These are phyloP conservation scores for Staphylotrichum tortipilum DNA, from an alignment of 495 filamentous ascomycete genomes.

Conservation along the genomic window DNA sequence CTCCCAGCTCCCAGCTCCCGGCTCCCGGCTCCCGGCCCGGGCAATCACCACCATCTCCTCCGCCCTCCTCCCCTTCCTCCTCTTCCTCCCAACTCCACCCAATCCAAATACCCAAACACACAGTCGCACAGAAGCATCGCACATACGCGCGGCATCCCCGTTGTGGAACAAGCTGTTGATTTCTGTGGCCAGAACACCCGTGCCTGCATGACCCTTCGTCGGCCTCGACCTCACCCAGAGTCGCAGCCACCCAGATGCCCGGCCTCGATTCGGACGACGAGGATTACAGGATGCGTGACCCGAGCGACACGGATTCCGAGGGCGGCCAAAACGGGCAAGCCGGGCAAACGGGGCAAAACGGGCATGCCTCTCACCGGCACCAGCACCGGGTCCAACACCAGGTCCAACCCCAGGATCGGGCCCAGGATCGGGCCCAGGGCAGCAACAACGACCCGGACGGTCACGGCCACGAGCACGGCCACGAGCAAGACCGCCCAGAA, in stretches of 20 bases:
- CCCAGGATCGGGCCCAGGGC: too few species aligned
- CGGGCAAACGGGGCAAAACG: too few species aligned
- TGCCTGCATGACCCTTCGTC: constrained; percentile 20
- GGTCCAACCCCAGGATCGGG: too few species aligned
- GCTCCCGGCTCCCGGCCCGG: too few species aligned
- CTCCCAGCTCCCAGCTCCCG: too few species aligned
- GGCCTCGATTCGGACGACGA: constrained; percentile 27
- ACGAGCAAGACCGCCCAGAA: constrained; percentile 3
- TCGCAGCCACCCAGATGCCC: constrained; percentile 17
- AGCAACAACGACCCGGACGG: too few species aligned
- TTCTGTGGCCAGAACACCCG: constrained; percentile 10
- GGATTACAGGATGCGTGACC: constrained; percentile 16
- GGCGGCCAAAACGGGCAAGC: constrained; percentile 13
- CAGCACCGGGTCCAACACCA: too few species aligned
- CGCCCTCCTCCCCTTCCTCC: too few species aligned
- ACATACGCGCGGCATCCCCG: neutral
- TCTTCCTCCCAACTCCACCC: neutral
- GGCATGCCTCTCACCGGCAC: too few species aligned
- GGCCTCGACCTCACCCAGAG: constrained; percentile 22
- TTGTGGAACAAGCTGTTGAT: constrained; percentile 10
- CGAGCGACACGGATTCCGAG: constrained; percentile 25
- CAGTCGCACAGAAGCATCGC: neutral
- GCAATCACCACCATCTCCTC: too few species aligned
- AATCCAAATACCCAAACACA: neutral
- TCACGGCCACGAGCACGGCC: constrained; percentile 8